Conservation (phyloP, 768 basidiomycete species). For the Mycena vulgaris region DNA sequence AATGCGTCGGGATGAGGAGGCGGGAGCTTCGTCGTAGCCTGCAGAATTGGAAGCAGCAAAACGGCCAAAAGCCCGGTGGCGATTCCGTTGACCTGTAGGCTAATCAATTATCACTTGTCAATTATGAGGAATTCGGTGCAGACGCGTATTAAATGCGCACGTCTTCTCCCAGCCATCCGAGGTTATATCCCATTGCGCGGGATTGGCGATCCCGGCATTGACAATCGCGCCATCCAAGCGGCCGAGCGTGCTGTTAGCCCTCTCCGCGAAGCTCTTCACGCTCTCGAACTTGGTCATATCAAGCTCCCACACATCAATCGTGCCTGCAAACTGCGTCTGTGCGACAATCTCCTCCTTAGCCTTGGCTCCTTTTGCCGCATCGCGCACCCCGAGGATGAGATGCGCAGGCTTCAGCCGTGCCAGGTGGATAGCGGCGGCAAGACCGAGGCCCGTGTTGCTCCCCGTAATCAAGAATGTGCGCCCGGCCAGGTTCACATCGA, state of each 20-base stretch:
- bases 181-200: slow-evolving; percentile 33
- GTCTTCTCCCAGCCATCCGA: slow-evolving; percentile 52
- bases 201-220: slow-evolving; percentile 44
- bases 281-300: slow-evolving; percentile 52
- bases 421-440: slow-evolving; percentile 48
- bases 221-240: slow-evolving; percentile 50
- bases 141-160: slow-evolving; percentile 38
- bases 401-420: slow-evolving; percentile 46
- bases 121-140: not conserved
- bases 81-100: slow-evolving; percentile 27
- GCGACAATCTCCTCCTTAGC: slow-evolving; percentile 36
- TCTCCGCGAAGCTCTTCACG: slow-evolving; percentile 49
- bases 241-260: slow-evolving; percentile 41
- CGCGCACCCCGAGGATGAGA: slow-evolving; percentile 47
- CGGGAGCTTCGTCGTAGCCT: slow-evolving; percentile 13
- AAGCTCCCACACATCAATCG: slow-evolving; percentile 50
- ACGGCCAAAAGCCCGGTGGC: slow-evolving; percentile 30
- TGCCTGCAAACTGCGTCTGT: slow-evolving; percentile 38
- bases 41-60: slow-evolving; percentile 27
- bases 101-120: not conserved
- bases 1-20: slow-evolving; percentile 8
- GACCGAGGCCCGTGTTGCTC: slow-evolving; percentile 56
- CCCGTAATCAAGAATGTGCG: slow-evolving; percentile 57
- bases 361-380: slow-evolving; percentile 39
- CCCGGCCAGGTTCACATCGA: slow-evolving; percentile 45